Evolutionary conservation across 257 asterid species (phyloP), one percentile per base, ranked within the genome.

Genomic region (Solanum paucissectum): DNA sequence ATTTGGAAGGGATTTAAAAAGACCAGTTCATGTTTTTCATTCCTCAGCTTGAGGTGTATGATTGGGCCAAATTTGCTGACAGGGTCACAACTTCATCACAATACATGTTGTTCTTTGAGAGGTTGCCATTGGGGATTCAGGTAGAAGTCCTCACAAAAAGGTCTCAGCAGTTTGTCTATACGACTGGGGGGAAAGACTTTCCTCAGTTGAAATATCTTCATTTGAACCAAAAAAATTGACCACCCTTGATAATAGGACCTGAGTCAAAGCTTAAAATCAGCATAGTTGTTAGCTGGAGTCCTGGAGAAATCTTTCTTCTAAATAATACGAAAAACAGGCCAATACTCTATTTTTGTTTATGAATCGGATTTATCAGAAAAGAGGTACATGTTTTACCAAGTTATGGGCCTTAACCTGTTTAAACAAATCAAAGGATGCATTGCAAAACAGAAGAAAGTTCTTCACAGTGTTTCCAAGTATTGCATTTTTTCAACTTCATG

Each of bases 221-320:
- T 85, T 72, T 12, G 94, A 89, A 49, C 92, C 92, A 38, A 94
- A 93, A 52, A 92, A 90, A 87, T 85, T 91, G 27, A 94, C 93
- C 88, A 94, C 93, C 88, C 96, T 91, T 42, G 96, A 94, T 60
- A 94, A 86, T 64, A 94, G 76, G 64, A 94, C 94, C 94, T 94
- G 91, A 88, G 20, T 82, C 85, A 46, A 81, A 32, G 7, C 2
- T 82, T 29, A 73, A 44, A 42, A 38, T 73, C 37, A 27, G 66
- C 87, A 9, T 68, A 27, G 62, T 16, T 66, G 38, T 66, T 46
- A 66, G 66, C 60, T 37, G 62, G n/a, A n/a, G n/a, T n/a, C n/a
- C n/a, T n/a, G n/a, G n/a, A 66, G 87, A 16, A 14, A 16, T 85
- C 40, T 40, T 14, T 27, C 85, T 16, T 46, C 85, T 81, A 8